phyloP scores from a whole-genome alignment of 257 asterid genomes.

The Pogostemon cablin region DNA sequence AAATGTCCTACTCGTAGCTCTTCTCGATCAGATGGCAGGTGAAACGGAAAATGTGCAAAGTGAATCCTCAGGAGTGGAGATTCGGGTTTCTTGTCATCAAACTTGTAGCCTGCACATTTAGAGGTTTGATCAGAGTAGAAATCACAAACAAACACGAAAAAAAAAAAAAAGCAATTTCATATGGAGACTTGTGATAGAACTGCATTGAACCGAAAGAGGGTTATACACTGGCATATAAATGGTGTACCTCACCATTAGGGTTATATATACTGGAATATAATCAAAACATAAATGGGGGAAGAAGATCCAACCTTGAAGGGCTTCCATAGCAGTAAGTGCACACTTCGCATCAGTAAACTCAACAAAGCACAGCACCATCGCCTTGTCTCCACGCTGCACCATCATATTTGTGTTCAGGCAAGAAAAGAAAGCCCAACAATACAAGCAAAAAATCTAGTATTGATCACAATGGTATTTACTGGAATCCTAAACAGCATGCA shows the following conservation, averaged over 20 bases:
- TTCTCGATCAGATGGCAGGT: constrained; percentile 49
- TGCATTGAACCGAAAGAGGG: neutral
- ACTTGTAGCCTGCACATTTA: constrained; percentile 64
- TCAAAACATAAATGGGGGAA: neutral
- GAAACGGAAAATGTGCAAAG: constrained; percentile 74
- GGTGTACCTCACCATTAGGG: neutral
- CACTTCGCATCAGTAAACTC: constrained; percentile 80
- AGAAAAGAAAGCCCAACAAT: constrained; percentile 6
- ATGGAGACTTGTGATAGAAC: neutral
- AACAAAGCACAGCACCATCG: constrained; percentile 74
- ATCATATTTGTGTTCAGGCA: neutral
- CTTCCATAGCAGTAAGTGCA: constrained; percentile 71
- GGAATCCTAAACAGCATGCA: neutral
- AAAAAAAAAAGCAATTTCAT: neutral
- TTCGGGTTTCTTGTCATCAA: constrained; percentile 69
- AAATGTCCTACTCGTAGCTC: constrained; percentile 36
- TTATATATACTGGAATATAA: neutral
- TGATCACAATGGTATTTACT: constrained; percentile 5
- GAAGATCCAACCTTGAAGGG: constrained; percentile 67
- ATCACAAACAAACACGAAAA: neutral
- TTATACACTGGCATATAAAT: neutral
- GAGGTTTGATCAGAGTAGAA: constrained; percentile 22
- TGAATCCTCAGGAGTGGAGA: constrained; percentile 50
- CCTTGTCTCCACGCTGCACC: constrained; percentile 74
- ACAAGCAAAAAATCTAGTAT: neutral